These are phyloP conservation scores for Heritiera littoralis DNA, from an alignment of 345 rosid genomes.

Conservation along the genomic window DNA sequence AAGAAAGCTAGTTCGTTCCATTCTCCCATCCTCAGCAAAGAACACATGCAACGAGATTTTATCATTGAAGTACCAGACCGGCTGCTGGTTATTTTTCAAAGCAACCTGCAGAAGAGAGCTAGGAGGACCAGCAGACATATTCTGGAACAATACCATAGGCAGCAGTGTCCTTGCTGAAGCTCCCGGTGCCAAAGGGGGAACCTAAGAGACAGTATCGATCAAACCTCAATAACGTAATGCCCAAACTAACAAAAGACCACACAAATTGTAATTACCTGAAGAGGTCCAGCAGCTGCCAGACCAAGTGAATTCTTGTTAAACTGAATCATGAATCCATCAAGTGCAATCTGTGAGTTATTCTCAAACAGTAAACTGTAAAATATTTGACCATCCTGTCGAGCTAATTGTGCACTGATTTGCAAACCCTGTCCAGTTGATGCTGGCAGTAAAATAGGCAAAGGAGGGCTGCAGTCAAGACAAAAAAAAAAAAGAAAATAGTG, in stretches of 20 bases:
- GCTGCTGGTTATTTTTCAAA: slow-evolving; percentile 93
- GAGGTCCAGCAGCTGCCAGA: slow-evolving; percentile 90
- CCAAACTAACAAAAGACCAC: slow-evolving; percentile 6
- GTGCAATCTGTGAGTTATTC: slow-evolving; percentile 76
- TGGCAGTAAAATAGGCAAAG: slow-evolving; percentile 77
- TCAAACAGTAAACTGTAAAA: slow-evolving; percentile 80
- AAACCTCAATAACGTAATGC: slow-evolving; percentile 11
- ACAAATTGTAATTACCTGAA: slow-evolving; percentile 62
- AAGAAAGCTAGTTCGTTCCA: slow-evolving; percentile 94
- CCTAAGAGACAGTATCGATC: slow-evolving; percentile 42
- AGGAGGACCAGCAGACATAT: slow-evolving; percentile 81
- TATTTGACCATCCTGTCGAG: slow-evolving; percentile 76
- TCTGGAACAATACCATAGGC: slow-evolving; percentile 93
- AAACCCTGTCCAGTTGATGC: slow-evolving; percentile 90
- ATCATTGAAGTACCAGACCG: slow-evolving; percentile 89
- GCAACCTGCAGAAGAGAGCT: slow-evolving; percentile 95
- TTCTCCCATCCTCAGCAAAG: slow-evolving; percentile 85
- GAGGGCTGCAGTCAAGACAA: slow-evolving; percentile 59
- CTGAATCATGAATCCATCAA: slow-evolving; percentile 99
- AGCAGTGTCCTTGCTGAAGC: slow-evolving; percentile 64
- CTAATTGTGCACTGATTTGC: slow-evolving; percentile 93
- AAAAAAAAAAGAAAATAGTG: slow-evolving; percentile 19
- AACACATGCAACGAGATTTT: slow-evolving; percentile 67
- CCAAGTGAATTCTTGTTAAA: slow-evolving; percentile 97
- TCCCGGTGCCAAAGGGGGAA: slow-evolving; percentile 85